These are phyloP conservation scores for Pilatotrama ljubarskyi DNA, from an alignment of 768 basidiomycete species.

Conservation along the genomic window DNA sequence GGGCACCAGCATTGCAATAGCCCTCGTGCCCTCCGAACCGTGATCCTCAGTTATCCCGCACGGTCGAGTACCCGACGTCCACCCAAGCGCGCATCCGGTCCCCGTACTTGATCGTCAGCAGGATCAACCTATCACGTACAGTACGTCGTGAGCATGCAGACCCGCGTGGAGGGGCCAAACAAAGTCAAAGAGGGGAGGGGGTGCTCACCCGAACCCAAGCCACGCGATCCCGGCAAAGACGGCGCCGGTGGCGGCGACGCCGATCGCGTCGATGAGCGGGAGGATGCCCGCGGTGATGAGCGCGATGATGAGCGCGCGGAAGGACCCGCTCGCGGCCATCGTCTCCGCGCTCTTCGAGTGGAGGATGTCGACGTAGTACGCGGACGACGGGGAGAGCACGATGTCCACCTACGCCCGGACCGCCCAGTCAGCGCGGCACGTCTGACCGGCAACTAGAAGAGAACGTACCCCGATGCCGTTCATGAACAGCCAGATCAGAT, in stretches of 20 bases:
- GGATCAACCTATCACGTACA: constrained; percentile 43
- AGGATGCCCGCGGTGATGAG: constrained; percentile 46
- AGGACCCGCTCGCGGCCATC: constrained; percentile 57
- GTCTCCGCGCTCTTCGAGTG: constrained; percentile 61
- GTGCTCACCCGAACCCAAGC: constrained; percentile 53
- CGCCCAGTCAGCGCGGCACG: not conserved
- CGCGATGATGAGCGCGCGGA: constrained; percentile 47
- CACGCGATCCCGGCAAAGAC: constrained; percentile 47
- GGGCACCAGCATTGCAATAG: too few relatives aligned
- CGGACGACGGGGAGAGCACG: constrained; percentile 52
- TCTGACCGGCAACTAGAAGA: not conserved
- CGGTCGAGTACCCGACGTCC: constrained; percentile 56
- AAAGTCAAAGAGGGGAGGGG: not conserved
- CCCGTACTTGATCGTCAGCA: constrained; percentile 56
- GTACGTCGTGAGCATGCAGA: not conserved
- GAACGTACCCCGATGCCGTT: constrained; percentile 63
- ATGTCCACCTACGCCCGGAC: constrained; percentile 48
- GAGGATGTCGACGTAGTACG: constrained; percentile 62
- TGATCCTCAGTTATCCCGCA: constrained; percentile 22
- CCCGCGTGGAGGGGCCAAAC: not conserved
- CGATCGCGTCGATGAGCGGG: constrained; percentile 53
- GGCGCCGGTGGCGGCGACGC: constrained; percentile 50
- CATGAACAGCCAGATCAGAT: constrained; percentile 56
- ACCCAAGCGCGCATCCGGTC: constrained; percentile 54
- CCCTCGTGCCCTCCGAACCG: not conserved